Base-by-base conservation (phyloP, 768 basidiomycete genomes). In the Russula abietina region DNA sequence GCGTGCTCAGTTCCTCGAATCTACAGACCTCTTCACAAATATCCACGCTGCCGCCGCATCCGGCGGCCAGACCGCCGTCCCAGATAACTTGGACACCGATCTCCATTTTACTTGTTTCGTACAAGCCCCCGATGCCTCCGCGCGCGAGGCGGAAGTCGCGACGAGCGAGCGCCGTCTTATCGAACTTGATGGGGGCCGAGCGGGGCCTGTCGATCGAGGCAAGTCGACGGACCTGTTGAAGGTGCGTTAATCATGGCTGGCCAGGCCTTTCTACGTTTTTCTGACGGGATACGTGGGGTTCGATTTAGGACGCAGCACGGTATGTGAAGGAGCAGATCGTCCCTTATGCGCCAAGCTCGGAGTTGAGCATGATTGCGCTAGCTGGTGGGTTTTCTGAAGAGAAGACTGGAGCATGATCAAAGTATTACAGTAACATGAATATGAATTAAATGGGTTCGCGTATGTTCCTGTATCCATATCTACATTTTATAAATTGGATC, bases 91-190 rank as follows among this genome's bases (percentile, higher is more conserved):
- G 10, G 78, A 91, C 43, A 89, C 88, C 0, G 80, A 90, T 68
- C 77, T 92, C 9, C 95, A 97, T 74, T 98, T 95, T 67, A 90
- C 89, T 1, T 86, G 87, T 69, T 98, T 97, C 69, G 83, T 97
- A 38, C 79, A 80, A 61, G 89, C 89, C 0, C 83, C 85, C 1
- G 77, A 74, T 36, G 71, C 76, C 1, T 72, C 73, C 1, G 66
- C 75, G 16, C 71, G 80, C n/a, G 72, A 66, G 26, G 68, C 70
- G 0, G 68, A 69, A 45, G 50, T 68, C 19, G 60, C 33, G 59
- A 65, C 48, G 59, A 17, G 36, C 11, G 65, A 73, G 64, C 68
- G 69, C 39, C 79, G 88, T 51, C 72, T 97, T 8, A 75, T 96
- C 50, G 95, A 97, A 73, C 76, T 98, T 52, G 93, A 97, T 74